Conservation (phyloP, 2,329 filamentous ascomycete genomes). For the Fusarium sp. region DNA sequence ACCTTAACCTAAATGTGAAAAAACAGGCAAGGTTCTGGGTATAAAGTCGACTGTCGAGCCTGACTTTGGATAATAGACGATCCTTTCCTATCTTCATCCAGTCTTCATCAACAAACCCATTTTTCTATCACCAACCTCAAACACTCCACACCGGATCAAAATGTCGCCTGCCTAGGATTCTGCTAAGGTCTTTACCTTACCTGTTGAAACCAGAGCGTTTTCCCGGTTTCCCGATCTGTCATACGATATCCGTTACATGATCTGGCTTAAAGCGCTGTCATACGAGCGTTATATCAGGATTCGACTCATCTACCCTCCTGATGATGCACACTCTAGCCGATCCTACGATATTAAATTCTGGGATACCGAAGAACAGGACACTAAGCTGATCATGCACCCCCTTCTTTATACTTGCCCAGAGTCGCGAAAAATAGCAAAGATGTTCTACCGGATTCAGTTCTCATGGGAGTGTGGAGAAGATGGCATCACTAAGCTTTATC, state of each 20-base stretch:
- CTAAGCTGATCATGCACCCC: background rate
- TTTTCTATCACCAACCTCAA: too few relatives aligned
- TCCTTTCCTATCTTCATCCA: too few relatives aligned
- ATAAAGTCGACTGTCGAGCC: too few relatives aligned
- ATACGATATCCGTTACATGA: background rate
- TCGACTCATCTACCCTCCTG: rapidly evolving
- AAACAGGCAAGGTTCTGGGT: background rate
- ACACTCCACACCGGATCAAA: rapidly evolving
- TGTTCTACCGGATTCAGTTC: background rate
- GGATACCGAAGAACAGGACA: background rate
- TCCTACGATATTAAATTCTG: too few relatives aligned
- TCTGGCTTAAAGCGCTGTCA: background rate
- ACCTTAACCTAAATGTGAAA: too few relatives aligned
- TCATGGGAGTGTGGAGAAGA: too few relatives aligned
- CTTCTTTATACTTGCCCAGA: background rate
- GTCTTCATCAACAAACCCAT: too few relatives aligned
- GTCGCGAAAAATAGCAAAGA: background rate
- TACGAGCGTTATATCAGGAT: background rate
- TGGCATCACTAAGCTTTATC: background rate
- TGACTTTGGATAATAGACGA: too few relatives aligned
- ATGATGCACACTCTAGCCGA: rapidly evolving
- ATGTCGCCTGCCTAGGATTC: too few relatives aligned
- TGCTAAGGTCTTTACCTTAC: background rate
- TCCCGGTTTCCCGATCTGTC: background rate
- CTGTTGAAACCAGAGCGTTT: background rate